These are phyloP conservation scores for Porodaedalea pini DNA, from an alignment of 1,284 basidiomycete species.

Conservation along the genomic window DNA sequence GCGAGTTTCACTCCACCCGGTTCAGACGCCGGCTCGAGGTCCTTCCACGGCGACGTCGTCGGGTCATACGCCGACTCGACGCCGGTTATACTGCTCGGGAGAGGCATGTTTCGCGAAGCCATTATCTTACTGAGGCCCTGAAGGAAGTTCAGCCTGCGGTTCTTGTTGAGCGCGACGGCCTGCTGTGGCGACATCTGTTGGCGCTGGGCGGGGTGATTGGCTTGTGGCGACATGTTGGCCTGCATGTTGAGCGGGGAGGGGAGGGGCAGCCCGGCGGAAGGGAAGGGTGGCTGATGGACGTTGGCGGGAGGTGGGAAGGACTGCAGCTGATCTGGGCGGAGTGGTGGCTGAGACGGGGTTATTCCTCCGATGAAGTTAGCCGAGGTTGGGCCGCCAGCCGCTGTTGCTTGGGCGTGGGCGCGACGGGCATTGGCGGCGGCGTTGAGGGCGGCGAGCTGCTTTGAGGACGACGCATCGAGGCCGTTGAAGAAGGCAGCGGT, in stretches of 20 bases:
- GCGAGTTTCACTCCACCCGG: conserved; percentile 61
- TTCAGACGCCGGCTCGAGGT: conserved; percentile 54
- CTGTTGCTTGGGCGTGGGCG: conserved; percentile 41
- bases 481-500: conserved; percentile 36
- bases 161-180: conserved; percentile 33
- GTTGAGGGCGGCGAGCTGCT: conserved; percentile 73
- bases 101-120: conserved; percentile 48
- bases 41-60: conserved; percentile 55
- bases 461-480: conserved; percentile 53
- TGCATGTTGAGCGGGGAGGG: conserved; percentile 21
- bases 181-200: conserved; percentile 30
- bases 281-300: conserved; percentile 29
- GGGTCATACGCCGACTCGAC: conserved; percentile 57
- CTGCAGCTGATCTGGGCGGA: conserved; percentile 21
- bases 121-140: conserved; percentile 54
- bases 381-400: conserved; percentile 56
- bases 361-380: conserved; percentile 63
- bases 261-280: conserved; percentile 17
- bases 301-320: conserved; percentile 27
- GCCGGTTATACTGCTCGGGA: conserved; percentile 65
- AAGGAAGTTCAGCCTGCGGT: conserved; percentile 57
- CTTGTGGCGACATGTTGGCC: conserved; percentile 12
- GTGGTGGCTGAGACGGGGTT: conserved; percentile 24
- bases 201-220: conserved; percentile 37
- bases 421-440: conserved; percentile 61